Percentiles rank a stretch among this genome's conserved stretches.
Evolutionary conservation across 345 rosid genomes (phyloP).

Genomic region (Dovyalis caffra): DNA sequence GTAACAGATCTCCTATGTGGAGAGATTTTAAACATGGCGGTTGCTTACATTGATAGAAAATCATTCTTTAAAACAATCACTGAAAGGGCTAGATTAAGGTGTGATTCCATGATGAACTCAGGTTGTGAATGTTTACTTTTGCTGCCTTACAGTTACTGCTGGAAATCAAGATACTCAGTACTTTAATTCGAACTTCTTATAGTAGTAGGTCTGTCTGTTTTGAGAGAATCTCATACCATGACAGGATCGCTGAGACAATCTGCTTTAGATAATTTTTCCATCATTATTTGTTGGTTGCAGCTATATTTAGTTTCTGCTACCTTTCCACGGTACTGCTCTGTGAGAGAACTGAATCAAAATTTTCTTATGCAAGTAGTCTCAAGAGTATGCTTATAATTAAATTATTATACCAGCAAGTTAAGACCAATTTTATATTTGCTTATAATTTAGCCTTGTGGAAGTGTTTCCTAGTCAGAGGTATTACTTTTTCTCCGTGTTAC

Average conservation of each 20-base stretch:
- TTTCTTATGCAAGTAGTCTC: neutral
- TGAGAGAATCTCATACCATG: neutral
- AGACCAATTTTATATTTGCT: no score
- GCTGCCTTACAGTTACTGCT: no score
- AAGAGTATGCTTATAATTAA: neutral
- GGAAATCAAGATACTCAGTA: no score
- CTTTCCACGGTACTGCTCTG: neutral
- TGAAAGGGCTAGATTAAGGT: neutral
- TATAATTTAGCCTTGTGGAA: no score
- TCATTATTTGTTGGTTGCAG: neutral
- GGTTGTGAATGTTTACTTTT: no score
- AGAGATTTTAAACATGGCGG: constrained; percentile 76
- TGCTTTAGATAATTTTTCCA: neutral
- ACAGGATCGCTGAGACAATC: neutral
- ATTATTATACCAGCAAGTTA: neutral
- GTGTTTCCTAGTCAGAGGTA: neutral
- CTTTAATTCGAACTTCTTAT: neutral
- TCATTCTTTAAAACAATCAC: neutral
- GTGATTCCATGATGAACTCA: neutral
- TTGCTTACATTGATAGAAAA: neutral
- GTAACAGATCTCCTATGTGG: constrained; percentile 64
- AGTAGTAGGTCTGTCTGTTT: neutral
- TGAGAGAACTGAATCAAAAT: neutral
- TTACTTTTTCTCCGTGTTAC: no score
- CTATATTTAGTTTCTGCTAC: no score